Evolutionary conservation across 2,329 filamentous ascomycete genomes (phyloP), one percentile per base, ranked within the genome.

Genomic region (Curvularia verruculosa): DNA sequence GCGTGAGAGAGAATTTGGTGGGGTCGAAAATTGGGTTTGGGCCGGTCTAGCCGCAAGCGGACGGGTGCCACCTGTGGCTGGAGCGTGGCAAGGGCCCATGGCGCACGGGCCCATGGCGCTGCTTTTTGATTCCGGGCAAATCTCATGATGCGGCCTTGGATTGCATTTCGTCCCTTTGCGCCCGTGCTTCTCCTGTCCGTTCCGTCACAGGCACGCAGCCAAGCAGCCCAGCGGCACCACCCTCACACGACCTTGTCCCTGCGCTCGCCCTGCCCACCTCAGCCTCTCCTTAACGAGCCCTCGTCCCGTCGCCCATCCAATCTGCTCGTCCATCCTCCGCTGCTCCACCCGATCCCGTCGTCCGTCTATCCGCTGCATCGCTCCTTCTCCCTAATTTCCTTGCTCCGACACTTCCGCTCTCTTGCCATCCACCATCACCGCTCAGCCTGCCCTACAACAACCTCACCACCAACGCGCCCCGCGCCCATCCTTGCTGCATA

Each of bases 271-370:
- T 67, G 68, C 69, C 62, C 63, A 74, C 71, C 64, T 52, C 63
- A 67, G 69, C 62, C 71, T 69, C 66, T 74, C 71, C 68, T 74
- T 75, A 65, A 61, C 56, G 57, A 65, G 63, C 64, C 52, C 51
- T 15, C n/a, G n/a, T 5, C 15, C 21, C 46, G 43, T 51, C n/a
- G 26, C 15, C 43, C 43, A 13, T 43, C 9, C 26, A 7, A n/a
- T 10, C n/a, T 18, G 1, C 13, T 10, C 52, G 44, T 24, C 40
- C 49, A 31, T 18, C 15, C 28, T 45, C 52, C 15, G 37, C 28
- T 19, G 26, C 29, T 19, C 24, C 44, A 44, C 40, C 49, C 18
- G 43, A 19, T 6, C 43, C 26, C 31, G 43, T 10, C 26, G 26
- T 13, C 18, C 18, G 18, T 29, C 34, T 36, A 26, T 34, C 54